These are phyloP conservation scores for Cryptococcus hybrid DNA, from an alignment of 1,284 basidiomycete genomes.

Conservation along the genomic window DNA sequence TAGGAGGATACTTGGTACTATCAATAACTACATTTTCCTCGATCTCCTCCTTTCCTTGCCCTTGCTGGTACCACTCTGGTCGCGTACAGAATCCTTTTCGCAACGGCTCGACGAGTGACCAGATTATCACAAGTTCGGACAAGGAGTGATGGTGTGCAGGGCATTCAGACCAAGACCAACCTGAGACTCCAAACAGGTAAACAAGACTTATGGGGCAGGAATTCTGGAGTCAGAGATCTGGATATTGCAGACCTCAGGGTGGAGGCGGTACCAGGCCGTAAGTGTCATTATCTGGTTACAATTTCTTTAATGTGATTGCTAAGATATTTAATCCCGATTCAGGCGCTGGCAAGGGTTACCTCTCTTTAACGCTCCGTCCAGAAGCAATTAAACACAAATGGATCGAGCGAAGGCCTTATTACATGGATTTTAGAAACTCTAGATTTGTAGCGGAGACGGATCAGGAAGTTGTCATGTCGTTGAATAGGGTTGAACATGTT, in stretches of 20 bases:
- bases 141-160: neutral
- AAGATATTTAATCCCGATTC: too few species aligned
- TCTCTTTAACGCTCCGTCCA: neutral
- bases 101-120: conserved; percentile 4
- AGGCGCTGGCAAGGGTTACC: conserved; percentile 1
- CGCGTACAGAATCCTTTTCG: conserved; percentile 2
- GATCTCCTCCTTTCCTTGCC: conserved; percentile 8
- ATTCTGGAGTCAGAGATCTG: conserved; percentile 4
- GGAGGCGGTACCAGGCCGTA: neutral
- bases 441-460: conserved; percentile 5
- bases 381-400: neutral
- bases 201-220: conserved; percentile 3
- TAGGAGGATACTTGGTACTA: conserved; percentile 6
- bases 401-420: conserved; percentile 12
- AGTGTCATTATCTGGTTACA: neutral
- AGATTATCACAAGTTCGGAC: conserved; percentile 6
- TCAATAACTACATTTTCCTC: conserved; percentile 7
- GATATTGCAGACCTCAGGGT: neutral
- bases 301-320: neutral
- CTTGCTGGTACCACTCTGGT: conserved; percentile 2
- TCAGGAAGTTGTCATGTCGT: conserved; percentile 20
- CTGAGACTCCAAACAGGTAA: conserved; percentile 5
- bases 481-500: conserved; percentile 21
- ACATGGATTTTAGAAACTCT: conserved; percentile 14
- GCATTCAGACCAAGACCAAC: neutral